Evolutionary conservation across 148 eudicot species (phyloP), one percentile per base, ranked within the genome.

Genomic region (Rhododendron ovatum): DNA sequence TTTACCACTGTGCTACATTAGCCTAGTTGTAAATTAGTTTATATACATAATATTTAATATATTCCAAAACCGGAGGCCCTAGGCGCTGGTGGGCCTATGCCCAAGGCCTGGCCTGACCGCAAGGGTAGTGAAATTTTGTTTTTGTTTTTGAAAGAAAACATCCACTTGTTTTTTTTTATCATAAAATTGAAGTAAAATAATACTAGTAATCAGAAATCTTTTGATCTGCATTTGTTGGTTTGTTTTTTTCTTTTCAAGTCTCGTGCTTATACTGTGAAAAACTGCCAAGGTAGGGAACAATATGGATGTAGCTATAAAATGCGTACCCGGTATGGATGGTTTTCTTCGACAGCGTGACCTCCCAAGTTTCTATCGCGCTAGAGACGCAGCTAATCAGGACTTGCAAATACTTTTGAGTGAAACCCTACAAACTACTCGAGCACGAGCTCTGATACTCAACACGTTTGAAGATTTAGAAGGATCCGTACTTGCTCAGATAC

Each of bases 381-480:
- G 6, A 15, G 75, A 82, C 51, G 0, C 7, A 12, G 11, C 14
- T 20, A 0, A 61, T 37, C 14, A 7, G 12, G 11, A 22, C 8
- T 57, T 63, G 1, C 26, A 82, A 63, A 1, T 37, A 1, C 5
- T 61, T 39, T 3, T 59, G 11, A 14, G 14, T 9, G 74, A 35
- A 82, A 20, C 47, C 14, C 28, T 3, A 3, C 2, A 9, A 37
- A 7, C 74, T 9, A 7, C 75, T 18, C 50, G 75, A 20, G 48
- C 37, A 1, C 33, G 12, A 22, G 48, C 28, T 35, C 1, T 82
- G 1, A 82, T 82, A 33, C 6, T 82, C 76, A 82, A 82, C 51
- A 82, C 84, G 0, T 37, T 82, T 43, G 53, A 82, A 35, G 84
- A 82, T 15, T 39, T 82, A 2, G 84, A 82, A 59, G 76, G 48